Base-by-base conservation (phyloP, 2,329 filamentous ascomycete genomes). In the Arthrobotrys megalospora region DNA sequence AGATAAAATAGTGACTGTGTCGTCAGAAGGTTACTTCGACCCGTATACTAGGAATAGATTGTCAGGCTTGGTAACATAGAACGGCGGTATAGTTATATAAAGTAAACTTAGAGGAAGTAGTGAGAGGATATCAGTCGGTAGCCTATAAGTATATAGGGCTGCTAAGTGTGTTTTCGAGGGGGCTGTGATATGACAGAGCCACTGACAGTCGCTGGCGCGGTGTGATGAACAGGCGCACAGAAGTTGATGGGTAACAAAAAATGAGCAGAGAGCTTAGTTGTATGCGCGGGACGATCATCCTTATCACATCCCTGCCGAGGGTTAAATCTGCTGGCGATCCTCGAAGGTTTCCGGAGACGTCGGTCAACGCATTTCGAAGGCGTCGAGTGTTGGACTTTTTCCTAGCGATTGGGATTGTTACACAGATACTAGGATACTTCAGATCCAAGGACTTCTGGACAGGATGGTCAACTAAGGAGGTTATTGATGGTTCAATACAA, bases 201-300 rank as follows among this genome's bases (percentile, higher is more conserved):
- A 21, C 19, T 12, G 45, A 24, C 11, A 1, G 19, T 48, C 6
- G 45, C 3, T 48, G 19, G 10, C 47, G 24, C 24, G 4, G n/a
- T 52, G 48, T 1, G 48, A 52, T 52, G 11, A 52, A 52, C 48
- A 32, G 24, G 24, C 48, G 48, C 48, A 52, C 48, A 6, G 48
- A 3, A 32, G 11, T 24, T 12, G 45, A 48, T 24, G 45, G 16
- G 45, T 48, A 38, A 7, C 6, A 12, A 12, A 24, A 48, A 10
- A 3, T 10, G 5, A 48, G 45, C 7, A 24, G 45, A 21, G 16
- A 24, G 11, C 19, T 16, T 48, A 6, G 11, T 48, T 24, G 8
- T 60, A 60, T 41, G 36, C 53, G 16, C 34, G 6, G n/a, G 34
- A 24, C 21, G 16, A 60, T 60, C 34, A 43, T 60, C n/a, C 14